A percentile compares a stretch with the other conserved stretches of the same genome.
These are phyloP conservation scores for Mangifera indica DNA, from an alignment of 345 rosid species.

Conservation along the genomic window DNA sequence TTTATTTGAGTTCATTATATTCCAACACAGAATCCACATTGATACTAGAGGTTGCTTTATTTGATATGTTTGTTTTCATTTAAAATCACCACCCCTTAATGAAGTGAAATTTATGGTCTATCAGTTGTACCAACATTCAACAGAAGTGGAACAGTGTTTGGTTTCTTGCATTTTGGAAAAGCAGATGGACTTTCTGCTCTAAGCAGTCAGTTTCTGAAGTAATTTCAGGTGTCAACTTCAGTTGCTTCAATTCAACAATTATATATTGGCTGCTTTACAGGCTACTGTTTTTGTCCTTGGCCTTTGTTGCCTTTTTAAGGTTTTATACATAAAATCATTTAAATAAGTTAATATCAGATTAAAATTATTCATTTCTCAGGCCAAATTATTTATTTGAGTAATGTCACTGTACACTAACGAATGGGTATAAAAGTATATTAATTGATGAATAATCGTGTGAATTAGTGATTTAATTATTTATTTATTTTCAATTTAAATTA, in stretches of 20 bases:
- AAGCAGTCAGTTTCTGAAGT: background rate
- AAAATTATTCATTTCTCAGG: background rate
- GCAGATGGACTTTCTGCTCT: background rate
- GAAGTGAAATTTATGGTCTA: background rate
- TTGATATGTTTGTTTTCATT: background rate
- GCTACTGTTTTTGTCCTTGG: too few species aligned
- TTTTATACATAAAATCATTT: too few species aligned
- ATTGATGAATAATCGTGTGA: too few species aligned
- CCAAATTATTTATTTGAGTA: too few species aligned
- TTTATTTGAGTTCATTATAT: background rate
- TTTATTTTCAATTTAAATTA: too few species aligned
- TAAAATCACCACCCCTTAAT: background rate
- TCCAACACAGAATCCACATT: background rate
- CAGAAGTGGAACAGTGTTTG: background rate
- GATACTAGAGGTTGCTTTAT: background rate
- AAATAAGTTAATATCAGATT: too few species aligned
- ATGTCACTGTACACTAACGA: too few species aligned
- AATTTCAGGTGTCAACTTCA: background rate
- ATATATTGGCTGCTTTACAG: too few species aligned
- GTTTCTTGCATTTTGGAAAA: background rate
- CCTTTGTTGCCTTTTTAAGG: background rate
- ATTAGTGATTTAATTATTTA: too few species aligned
- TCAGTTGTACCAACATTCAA: constrained; percentile 3
- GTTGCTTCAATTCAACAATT: background rate
- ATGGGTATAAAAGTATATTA: too few species aligned